Percentiles rank a stretch among this genome's conserved stretches.
These are phyloP conservation scores for Sporothrix euskadiensis DNA, from an alignment of 2,329 filamentous ascomycete genomes.

Conservation along the genomic window DNA sequence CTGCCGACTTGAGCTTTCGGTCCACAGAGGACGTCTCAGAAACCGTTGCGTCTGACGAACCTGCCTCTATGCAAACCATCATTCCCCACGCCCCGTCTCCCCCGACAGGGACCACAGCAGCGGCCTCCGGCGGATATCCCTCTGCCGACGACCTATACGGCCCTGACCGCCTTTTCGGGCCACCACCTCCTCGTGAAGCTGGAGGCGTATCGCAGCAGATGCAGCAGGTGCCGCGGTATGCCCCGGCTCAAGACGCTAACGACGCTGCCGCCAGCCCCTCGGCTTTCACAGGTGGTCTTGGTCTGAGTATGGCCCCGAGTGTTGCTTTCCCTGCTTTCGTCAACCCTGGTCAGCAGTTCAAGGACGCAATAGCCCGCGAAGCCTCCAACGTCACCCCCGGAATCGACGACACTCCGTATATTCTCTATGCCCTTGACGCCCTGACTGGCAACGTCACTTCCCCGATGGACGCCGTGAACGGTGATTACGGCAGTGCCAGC, in stretches of 20 bases:
- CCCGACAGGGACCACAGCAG: constrained; percentile 34
- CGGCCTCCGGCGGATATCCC: constrained; percentile 37
- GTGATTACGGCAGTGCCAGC: constrained; percentile 55
- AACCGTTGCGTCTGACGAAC: constrained; percentile 35
- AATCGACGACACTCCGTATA: constrained; percentile 81
- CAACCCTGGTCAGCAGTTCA: constrained; percentile 42
- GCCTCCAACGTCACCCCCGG: constrained; percentile 67
- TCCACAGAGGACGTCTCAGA: constrained; percentile 14
- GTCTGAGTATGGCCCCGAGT: neutral
- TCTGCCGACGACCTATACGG: constrained; percentile 50
- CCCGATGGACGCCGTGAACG: neutral
- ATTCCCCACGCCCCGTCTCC: constrained; percentile 45
- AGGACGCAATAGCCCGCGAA: constrained; percentile 54
- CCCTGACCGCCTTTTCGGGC: constrained; percentile 45
- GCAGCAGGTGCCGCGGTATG: neutral
- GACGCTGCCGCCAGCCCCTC: neutral
- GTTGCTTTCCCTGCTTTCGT: constrained; percentile 10
- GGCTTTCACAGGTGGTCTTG: neutral
- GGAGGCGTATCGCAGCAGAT: neutral
- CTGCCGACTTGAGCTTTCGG: neutral
- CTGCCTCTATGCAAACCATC: constrained; percentile 39
- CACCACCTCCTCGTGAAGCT: constrained; percentile 35
- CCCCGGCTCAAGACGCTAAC: neutral
- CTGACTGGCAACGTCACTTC: constrained; percentile 63
- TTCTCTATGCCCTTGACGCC: constrained; percentile 86